Evolutionary conservation across 176 grass and related monocot genomes (phyloP), one percentile per base, ranked within the genome.

Genomic region (Oryza brachyantha): DNA sequence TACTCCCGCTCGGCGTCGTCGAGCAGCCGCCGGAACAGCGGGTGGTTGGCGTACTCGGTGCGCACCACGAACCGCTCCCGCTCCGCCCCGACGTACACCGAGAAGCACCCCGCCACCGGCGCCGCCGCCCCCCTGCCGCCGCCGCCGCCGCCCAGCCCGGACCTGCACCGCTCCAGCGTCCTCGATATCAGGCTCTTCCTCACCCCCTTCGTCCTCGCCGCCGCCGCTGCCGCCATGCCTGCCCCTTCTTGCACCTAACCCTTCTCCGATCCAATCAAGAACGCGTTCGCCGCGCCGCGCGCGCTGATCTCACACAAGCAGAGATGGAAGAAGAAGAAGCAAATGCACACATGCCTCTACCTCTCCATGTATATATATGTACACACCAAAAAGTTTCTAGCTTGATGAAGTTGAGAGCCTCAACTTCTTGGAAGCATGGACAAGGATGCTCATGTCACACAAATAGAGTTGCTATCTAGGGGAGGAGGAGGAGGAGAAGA

Each of bases 91-190:
- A 97, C 93, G 61, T 90, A 93, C 79, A 97, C 83, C 13, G 93
- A 88, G 85, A 97, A 91, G 87, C 85, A 97, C n/a, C 93, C 93
- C 36, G 80, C 59, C 28, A 88, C 87, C 12, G 76, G n/a, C n/a
- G n/a, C 48, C 28, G 29, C 14, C 10, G 78, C 70, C 57, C 71
- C 24, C 46, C 48, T 19, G 48, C 64, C 59, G 39, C 39, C 17
- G 59, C 13, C 17, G 24, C 2, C 39, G 39, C 32, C 26, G 32
- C 45, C 39, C 45, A 55, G 61, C 29, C 37, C 45, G 11, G 92
- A 95, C 82, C 31, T 76, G 65, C 87, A 96, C 34, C 79, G 72
- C 75, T 76, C 74, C 62, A 96, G 81, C 8, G 90, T 88, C 69
- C 81, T 88, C 17, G 76, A 72, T 7, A 96, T 78, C 75, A 96